Evolutionary conservation across 148 eudicot genomes (phyloP), one percentile per base, ranked within the genome.

Genomic region (Suaeda aralocaspica): DNA sequence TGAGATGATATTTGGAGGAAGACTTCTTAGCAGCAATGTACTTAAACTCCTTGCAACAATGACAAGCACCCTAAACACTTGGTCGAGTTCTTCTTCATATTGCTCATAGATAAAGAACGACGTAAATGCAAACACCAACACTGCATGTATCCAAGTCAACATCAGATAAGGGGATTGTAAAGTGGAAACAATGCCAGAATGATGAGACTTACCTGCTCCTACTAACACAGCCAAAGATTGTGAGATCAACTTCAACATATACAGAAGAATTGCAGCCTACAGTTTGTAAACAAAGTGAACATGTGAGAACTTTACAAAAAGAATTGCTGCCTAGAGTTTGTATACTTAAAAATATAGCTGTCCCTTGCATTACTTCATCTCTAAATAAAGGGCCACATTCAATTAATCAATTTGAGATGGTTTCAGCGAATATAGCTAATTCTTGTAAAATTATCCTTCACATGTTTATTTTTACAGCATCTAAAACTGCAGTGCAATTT

Each of bases 81-180:
- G 52, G 44, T 77, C 80, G 11, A 77, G 62, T 78, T 86, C 88
- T 46, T 78, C 86, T 68, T 94, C 92, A 19, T 91, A 87, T 89
- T 94, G 99, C 82, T 94, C 97, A 59, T 89, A 94, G 70, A 84
- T 81, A 70, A 82, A 89, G 81, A 92, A 87, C 12, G 77, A 71
- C 8, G 87, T 84, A 82, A 94, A 94, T 3, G 89, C 74, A 63
- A 84, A 82, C 69, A 79, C 84, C 71, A 82, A 14, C 65, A 85
- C 99, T 94, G 91, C 85, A 87, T 34, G 52, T 13, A 46, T 68
- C 26, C 5, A 51, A 19, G 66, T 0, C 66, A 56, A 64, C 55
- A 59, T 73, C 39, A 77, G 69, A 67, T 56, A 26, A 25, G 19
- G 29, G 25, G 18, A 10, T 21, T 16, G 11, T 16, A 63, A 7